Evolutionary conservation across 2,329 filamentous ascomycete genomes (phyloP).

Genomic region (Tolypocladium capitatum): DNA sequence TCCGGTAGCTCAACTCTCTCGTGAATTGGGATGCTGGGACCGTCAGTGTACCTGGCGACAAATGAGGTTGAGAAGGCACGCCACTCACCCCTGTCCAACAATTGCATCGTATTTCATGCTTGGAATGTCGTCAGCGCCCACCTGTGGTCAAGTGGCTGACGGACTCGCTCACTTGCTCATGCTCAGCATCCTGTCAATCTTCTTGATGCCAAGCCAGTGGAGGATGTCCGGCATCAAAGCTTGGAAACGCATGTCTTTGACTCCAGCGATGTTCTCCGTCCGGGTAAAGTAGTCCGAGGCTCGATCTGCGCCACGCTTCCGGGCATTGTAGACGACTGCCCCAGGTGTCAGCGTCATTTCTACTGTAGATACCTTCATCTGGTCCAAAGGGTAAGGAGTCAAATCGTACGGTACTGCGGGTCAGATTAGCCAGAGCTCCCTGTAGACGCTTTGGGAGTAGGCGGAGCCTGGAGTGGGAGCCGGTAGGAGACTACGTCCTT

Average conservation of each 20-base stretch:
- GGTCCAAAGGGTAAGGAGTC: background rate
- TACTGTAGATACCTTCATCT: background rate
- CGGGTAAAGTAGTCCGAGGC: conserved; percentile 92
- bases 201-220: conserved; percentile 95
- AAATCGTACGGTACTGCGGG: conserved; percentile 31
- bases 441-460: too few species aligned
- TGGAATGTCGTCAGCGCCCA: conserved; percentile 14
- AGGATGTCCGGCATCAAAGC: conserved; percentile 95
- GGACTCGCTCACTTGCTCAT: conserved; percentile 74
- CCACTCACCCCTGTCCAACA: conserved; percentile 55
- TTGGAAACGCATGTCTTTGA: conserved; percentile 96
- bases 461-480: background rate
- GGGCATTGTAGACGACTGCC: conserved; percentile 58
- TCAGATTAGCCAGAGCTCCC: conserved; percentile 15
- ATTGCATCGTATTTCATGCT: conserved; percentile 89
- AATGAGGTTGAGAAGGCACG: background rate
- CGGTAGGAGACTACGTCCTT: background rate
- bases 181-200: conserved; percentile 96
- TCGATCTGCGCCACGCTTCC: conserved; percentile 64
- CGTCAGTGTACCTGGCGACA: background rate
- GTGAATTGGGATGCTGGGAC: conserved; percentile 62
- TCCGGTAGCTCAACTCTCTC: conserved; percentile 88
- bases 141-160: background rate
- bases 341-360: background rate
- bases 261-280: conserved; percentile 96